These are phyloP conservation scores for Clavispora santaluciae DNA, from an alignment of 805 yeast species.

Conservation along the genomic window DNA sequence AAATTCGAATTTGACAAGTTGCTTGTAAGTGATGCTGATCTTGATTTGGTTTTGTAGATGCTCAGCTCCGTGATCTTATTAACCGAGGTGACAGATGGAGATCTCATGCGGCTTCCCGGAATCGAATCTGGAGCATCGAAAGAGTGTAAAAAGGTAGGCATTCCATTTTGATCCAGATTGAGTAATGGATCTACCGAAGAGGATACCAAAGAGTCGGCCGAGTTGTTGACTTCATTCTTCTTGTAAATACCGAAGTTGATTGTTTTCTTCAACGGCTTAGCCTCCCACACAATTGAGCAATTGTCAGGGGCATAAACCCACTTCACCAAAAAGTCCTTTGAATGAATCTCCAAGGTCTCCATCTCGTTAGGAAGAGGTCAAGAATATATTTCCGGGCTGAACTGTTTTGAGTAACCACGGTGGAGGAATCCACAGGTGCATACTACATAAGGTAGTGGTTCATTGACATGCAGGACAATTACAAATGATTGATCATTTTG, in stretches of 20 bases:
- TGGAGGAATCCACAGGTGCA: not conserved
- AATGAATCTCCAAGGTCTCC: slow-evolving; percentile 90
- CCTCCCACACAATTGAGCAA: slow-evolving; percentile 67
- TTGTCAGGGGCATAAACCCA: slow-evolving; percentile 81
- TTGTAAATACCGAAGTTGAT: slow-evolving; percentile 38
- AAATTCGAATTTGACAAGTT: slow-evolving; percentile 38
- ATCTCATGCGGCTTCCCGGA: slow-evolving; percentile 14
- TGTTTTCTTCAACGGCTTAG: slow-evolving; percentile 60
- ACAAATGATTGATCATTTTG: no score
- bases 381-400: not conserved
- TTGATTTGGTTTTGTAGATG: slow-evolving; percentile 29
- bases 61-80: slow-evolving; percentile 29
- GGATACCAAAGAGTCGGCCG: slow-evolving; percentile 1
- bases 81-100: slow-evolving; percentile 31
- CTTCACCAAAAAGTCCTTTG: slow-evolving; percentile 82
- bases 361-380: slow-evolving; percentile 28
- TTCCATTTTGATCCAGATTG: not conserved
- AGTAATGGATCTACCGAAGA: slow-evolving; percentile 1
- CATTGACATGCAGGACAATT: not conserved
- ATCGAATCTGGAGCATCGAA: not conserved
- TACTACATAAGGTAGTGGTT: not conserved
- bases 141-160: not conserved
- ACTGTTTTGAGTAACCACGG: not conserved
- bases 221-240: slow-evolving; percentile 20
- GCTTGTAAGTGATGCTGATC: slow-evolving; percentile 35